Evolutionary conservation across 306 rosid genomes (phyloP), one percentile per base, ranked within the genome.

Genomic region (Neltuma alba): DNA sequence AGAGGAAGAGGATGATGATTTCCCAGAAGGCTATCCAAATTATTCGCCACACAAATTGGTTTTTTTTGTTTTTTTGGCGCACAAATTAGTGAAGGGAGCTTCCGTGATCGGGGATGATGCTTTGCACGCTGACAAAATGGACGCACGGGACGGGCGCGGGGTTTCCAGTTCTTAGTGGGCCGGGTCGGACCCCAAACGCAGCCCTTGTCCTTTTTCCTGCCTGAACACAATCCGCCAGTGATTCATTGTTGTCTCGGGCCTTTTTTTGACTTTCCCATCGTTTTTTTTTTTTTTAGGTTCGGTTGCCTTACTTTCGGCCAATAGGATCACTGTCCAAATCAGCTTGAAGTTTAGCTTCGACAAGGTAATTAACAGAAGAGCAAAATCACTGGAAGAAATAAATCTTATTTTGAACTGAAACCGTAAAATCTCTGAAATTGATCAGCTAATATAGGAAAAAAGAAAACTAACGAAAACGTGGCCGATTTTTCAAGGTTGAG

Each of bases 21-120:
- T 71, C 20, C 40, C 4, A 21, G 6, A 77, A 71, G 80, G 80
- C 82, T 82, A 83, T 86, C 92, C 81, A 65, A 38, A 74, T 80
- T 82, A 84, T 83, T 90, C 72, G 89, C 94, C 97, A 92, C 94
- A 89, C 92, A 90, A 87, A 65, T 84, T 79, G 69, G 73, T 70
- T n/a, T n/a, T n/a, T n/a, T n/a, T n/a, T n/a, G n/a, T n/a, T n/a
- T n/a, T n/a, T n/a, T n/a, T n/a, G n/a, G n/a, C n/a, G n/a, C n/a
- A n/a, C 36, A 33, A 33, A 33, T 33, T 33, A n/a, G n/a, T n/a
- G n/a, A n/a, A n/a, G n/a, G n/a, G 82, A 79, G 82, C 54, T 4
- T 64, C 61, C 47, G 75, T 60, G 68, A 20, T 27, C 10, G 3
- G 28, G 61, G 60, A 70, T 27, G 18, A 3, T 3, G 25, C 38